Evolutionary conservation across 2,329 filamentous ascomycete genomes (phyloP), one percentile per base, ranked within the genome.

Genomic region (Fusarium anthophilum): DNA sequence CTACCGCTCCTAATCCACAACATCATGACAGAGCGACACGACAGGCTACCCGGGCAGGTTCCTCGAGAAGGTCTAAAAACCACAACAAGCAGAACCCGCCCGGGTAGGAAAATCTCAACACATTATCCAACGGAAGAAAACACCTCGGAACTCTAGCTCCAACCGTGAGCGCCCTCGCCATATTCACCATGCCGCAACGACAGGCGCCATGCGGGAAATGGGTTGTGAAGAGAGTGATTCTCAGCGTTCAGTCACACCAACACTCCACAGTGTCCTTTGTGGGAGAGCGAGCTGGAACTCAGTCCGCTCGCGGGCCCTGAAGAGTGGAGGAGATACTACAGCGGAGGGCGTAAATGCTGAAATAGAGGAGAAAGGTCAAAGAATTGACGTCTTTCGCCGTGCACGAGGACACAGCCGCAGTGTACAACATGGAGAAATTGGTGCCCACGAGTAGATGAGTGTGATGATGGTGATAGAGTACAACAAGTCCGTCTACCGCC

Each of bases 161-260:
- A 69, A 54, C 12, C 64, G 54, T 18, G 59, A 54, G 15, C 71
- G 14, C 15, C 70, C 48, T 38, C 70, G 38, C 22, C 69, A 50
- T 5, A 61, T 79, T 2, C 69, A 70, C 5, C 82, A 84, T 59
- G 81, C 83, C 3, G 80, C 82, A 2, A 84, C 86, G 7, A 85
- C 84, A 1, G 83, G 85, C 2, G 80, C 83, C 24, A 60, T 82
- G 37, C 50, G 62, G 53, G 72, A 59, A 35, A 63, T 66, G 18
- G 51, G 63, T n/a, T 62, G 68, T n/a, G 72, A 74, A 9, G 43
- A 35, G 13, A 15, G 59, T 18, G 68, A 74, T 48, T 67, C 66
- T 12, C 75, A 77, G 32, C 74, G 76, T 8, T 74, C 77, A 1
- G 57, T 65, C 22, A 84, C 85, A 5, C 85, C 85, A 30, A 12